A percentile compares a stretch with the other conserved stretches of the same genome.
Conservation (phyloP, 768 basidiomycete genomes). For the Suillus discolor region DNA sequence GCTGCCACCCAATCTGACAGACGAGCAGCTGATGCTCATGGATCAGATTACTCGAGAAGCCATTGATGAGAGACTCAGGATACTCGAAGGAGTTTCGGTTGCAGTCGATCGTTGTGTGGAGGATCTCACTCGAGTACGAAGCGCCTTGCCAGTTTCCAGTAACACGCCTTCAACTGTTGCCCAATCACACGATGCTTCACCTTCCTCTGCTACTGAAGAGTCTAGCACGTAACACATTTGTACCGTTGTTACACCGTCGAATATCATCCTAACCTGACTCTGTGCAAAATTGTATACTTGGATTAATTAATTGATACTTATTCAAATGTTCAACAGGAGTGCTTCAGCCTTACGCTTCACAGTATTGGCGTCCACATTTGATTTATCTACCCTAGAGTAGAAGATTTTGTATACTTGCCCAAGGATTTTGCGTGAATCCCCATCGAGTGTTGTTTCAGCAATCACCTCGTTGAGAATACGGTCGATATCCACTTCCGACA, state of each 20-base stretch:
- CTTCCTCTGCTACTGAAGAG: neutral
- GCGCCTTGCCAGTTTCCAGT: slow-evolving; percentile 56
- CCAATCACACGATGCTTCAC: neutral
- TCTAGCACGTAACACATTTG: neutral
- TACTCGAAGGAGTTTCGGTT: slow-evolving; percentile 77
- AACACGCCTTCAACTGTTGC: slow-evolving; percentile 10
- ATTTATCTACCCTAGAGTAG: slow-evolving; percentile 61
- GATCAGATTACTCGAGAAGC: slow-evolving; percentile 75
- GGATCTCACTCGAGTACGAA: slow-evolving; percentile 76
- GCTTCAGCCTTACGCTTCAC: slow-evolving; percentile 55
- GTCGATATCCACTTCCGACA: slow-evolving; percentile 60
- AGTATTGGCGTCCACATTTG: slow-evolving; percentile 54
- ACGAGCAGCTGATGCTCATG: slow-evolving; percentile 64
- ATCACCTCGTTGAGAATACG: slow-evolving; percentile 46
- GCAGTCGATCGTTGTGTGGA: slow-evolving; percentile 75
- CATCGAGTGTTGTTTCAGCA: slow-evolving; percentile 21
- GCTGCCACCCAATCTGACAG: slow-evolving; percentile 42
- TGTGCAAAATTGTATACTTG: neutral
- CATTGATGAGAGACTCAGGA: slow-evolving; percentile 80
- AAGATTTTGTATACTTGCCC: slow-evolving; percentile 65
- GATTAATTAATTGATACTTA: slow-evolving; percentile 2
- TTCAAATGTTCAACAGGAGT: slow-evolving; percentile 31
- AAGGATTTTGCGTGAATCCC: slow-evolving; percentile 28
- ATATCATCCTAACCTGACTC: neutral
- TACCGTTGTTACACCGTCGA: neutral